Evolutionary conservation across 2,329 filamentous ascomycete species (phyloP).

Genomic region (Podosphaera fusca): DNA sequence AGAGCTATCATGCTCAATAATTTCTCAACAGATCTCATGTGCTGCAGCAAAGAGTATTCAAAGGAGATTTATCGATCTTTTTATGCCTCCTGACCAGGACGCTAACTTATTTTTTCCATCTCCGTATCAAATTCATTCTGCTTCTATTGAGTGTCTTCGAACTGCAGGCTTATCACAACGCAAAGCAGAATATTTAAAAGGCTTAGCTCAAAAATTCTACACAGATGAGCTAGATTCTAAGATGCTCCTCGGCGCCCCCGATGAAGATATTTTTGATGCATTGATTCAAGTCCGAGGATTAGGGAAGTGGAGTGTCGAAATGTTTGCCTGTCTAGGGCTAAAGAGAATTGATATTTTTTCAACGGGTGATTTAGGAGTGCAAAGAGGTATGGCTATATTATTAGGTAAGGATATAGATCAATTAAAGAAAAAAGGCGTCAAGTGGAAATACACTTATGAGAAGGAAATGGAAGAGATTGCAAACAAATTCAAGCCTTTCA

Average conservation of each 20-base stretch:
- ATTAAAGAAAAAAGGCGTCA: constrained; percentile 57
- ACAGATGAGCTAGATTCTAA: constrained; percentile 50
- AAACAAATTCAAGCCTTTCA: constrained; percentile 61
- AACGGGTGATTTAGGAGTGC: constrained; percentile 77
- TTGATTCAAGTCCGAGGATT: constrained; percentile 71
- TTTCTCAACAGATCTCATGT: constrained; percentile 87
- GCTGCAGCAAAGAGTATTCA: constrained; percentile 81
- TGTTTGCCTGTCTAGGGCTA: constrained; percentile 92
- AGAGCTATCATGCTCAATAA: constrained; percentile 64
- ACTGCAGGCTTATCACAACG: constrained; percentile 76
- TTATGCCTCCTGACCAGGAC: constrained; percentile 22
- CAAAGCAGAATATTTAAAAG: constrained; percentile 86
- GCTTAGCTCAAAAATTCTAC: constrained; percentile 61
- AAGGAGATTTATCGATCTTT: constrained; percentile 57
- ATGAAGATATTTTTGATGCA: constrained; percentile 66
- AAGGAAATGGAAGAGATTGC: constrained; percentile 72
- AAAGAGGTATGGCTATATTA: constrained; percentile 79
- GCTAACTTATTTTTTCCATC: constrained; percentile 36
- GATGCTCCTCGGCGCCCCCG: constrained; percentile 54
- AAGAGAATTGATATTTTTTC: constrained; percentile 90
- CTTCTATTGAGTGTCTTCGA: constrained; percentile 43
- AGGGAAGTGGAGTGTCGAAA: constrained; percentile 81
- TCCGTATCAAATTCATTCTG: constrained; percentile 45
- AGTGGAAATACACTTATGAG: constrained; percentile 97
- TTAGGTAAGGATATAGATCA: constrained; percentile 63